Conservation (phyloP, 768 basidiomycete genomes). For the Termitomyces sp. region DNA sequence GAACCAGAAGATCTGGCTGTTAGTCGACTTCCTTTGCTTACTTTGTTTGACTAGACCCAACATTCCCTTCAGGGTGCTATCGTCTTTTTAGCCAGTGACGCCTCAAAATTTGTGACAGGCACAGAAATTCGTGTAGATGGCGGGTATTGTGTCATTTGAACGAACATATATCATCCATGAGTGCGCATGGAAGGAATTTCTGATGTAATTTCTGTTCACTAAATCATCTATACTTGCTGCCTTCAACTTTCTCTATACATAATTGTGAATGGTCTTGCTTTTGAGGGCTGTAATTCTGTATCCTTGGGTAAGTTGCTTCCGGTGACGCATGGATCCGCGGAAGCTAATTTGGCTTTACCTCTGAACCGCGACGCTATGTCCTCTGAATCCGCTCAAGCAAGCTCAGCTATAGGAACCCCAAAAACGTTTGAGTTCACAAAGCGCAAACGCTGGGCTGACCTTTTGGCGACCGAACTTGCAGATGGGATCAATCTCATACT, state of each 20-base stretch:
- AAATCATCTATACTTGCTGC: background rate
- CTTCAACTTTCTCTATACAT: background rate
- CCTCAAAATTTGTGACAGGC: slow-evolving; percentile 87
- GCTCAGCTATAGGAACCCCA: slow-evolving; percentile 13
- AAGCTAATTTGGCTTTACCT: background rate
- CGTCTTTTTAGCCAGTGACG: slow-evolving; percentile 87
- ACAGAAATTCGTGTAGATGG: slow-evolving; percentile 84
- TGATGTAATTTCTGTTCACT: background rate
- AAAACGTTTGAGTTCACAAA: slow-evolving; percentile 77
- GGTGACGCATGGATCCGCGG: background rate
- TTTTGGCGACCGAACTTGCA: slow-evolving; percentile 70
- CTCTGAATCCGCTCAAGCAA: slow-evolving; percentile 4
- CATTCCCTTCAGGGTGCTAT: slow-evolving; percentile 61
- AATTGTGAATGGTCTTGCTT: background rate
- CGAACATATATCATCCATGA: background rate
- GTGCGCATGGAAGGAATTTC: background rate
- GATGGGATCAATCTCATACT: slow-evolving; percentile 69
- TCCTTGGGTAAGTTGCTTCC: background rate
- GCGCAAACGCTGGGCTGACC: slow-evolving; percentile 81
- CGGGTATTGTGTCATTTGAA: slow-evolving; percentile 56
- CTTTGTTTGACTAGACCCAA: background rate
- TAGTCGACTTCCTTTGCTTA: slow-evolving; percentile 17
- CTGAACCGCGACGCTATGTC: slow-evolving; percentile 5
- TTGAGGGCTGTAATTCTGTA: background rate
- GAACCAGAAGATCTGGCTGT: slow-evolving; percentile 90